A percentile compares a stretch with the other conserved stretches of the same genome.
These are phyloP conservation scores for Andrographis paniculata DNA, from an alignment of 305 asterid species.

Conservation along the genomic window DNA sequence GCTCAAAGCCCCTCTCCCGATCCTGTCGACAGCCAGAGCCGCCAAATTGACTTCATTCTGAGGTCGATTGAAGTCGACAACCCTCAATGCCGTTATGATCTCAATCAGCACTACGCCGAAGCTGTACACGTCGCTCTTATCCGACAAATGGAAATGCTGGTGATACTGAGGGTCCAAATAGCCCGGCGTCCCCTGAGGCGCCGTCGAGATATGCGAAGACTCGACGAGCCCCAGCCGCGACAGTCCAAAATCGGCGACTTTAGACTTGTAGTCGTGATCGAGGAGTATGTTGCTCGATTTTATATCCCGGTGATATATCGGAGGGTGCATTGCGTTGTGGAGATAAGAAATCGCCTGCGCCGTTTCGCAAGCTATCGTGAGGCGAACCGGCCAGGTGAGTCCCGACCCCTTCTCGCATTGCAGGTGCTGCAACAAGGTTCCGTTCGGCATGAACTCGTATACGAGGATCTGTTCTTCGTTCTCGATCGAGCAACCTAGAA, in stretches of 20 bases:
- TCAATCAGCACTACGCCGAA: conserved; percentile 61
- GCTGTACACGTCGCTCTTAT: conserved; percentile 63
- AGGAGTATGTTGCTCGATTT: conserved; percentile 59
- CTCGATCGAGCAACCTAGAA: conserved; percentile 54
- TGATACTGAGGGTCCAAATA: conserved; percentile 70
- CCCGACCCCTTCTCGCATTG: conserved; percentile 33
- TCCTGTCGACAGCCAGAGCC: conserved; percentile 47
- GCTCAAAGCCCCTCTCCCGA: conserved; percentile 47
- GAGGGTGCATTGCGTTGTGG: conserved; percentile 51
- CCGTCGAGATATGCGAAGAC: conserved; percentile 53
- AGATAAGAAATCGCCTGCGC: conserved; percentile 62
- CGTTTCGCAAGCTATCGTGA: conserved; percentile 50
- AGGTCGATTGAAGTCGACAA: conserved; percentile 49
- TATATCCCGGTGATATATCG: conserved; percentile 58
- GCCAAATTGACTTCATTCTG: conserved; percentile 48
- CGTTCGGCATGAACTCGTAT: conserved; percentile 69
- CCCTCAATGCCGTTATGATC: conserved; percentile 50
- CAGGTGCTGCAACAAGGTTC: conserved; percentile 54
- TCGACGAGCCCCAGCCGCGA: conserved; percentile 48
- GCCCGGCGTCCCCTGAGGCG: conserved; percentile 74
- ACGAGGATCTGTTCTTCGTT: conserved; percentile 56
- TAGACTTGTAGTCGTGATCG: conserved; percentile 39
- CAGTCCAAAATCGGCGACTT: conserved; percentile 67
- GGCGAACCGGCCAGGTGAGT: conserved; percentile 49
- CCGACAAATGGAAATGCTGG: conserved; percentile 56